A percentile compares a stretch with the other conserved stretches of the same genome.
phyloP scores from a whole-genome alignment of 169 alveolate species.

The Plasmodium reichenowi region DNA sequence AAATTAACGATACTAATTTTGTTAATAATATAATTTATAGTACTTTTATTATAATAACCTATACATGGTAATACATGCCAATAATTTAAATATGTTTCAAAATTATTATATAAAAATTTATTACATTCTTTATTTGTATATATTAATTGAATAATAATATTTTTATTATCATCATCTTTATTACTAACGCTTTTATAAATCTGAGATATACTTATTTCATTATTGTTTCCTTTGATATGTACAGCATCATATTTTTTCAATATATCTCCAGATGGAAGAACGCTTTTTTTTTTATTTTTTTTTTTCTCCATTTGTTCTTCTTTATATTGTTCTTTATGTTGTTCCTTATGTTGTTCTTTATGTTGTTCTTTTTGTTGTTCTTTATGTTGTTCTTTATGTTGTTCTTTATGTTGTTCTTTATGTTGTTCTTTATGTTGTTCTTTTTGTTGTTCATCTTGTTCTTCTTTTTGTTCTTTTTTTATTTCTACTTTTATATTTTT shows the following conservation, averaged over 20 bases:
- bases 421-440: too few relatives aligned
- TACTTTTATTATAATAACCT: conserved; percentile 22
- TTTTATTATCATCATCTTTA: conserved; percentile 8
- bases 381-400: too few relatives aligned
- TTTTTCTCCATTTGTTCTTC: neutral
- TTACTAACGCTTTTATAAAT: conserved; percentile 13
- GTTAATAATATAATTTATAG: neutral
- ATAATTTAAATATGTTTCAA: conserved; percentile 13
- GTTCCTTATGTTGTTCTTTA: too few relatives aligned
- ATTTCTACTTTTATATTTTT: neutral
- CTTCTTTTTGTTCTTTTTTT: neutral
- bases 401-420: too few relatives aligned
- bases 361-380: too few relatives aligned
- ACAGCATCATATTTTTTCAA: conserved; percentile 35
- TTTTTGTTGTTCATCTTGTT: neutral
- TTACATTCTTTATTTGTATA: conserved; percentile 44
- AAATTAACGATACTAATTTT: conserved; percentile 15
- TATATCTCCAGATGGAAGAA: neutral
- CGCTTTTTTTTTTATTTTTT: conserved; percentile 12
- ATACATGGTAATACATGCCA: conserved; percentile 47
- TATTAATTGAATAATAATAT: conserved; percentile 33
- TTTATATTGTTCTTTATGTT: neutral
- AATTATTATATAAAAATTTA: conserved; percentile 31
- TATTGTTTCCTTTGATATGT: conserved; percentile 10
- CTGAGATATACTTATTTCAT: conserved; percentile 6